Evolutionary conservation across 345 rosid species (phyloP), one percentile per base, ranked within the genome.

Genomic region (Populus euphratica): DNA sequence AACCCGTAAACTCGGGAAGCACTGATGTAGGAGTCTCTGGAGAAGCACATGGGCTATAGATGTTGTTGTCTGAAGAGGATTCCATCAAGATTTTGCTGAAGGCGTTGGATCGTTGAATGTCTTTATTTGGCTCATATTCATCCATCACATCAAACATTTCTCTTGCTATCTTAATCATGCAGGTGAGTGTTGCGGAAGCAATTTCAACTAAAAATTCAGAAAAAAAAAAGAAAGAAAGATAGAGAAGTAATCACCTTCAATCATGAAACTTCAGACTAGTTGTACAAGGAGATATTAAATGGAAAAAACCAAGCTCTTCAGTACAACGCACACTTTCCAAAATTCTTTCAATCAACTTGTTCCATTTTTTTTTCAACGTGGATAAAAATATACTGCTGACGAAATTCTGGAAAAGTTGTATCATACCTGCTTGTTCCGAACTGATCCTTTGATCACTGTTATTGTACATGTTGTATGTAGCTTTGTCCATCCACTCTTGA

Each of bases 111-210:
- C 18, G n/a, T 50, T 82, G 70, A 75, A 82, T 82, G 13, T 79
- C 83, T 71, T 81, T 85, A 68, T 61, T 81, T 44, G 85, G 85
- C 2, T 85, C 92, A 29, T 88, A 92, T 66, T 82, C 91, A 63
- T 92, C 94, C 90, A 86, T 88, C 84, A 79, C 81, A 49, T 92
- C 91, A 1, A 87, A 87, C 73, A 83, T 86, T 31, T 90, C 93
- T 73, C 83, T 80, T 7, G 88, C 78, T 80, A 87, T 74, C 81
- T 77, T 87, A 4, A 89, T 89, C 81, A 93, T 56, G 83, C 87
- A 86, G 77, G 87, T 87, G n/a, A 93, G 85, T 61, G 86, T 86
- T 62, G 87, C 88, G 80, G 90, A 56, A 49, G 87, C 90, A 21
- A 77, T 73, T 76, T 88, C 93, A 65, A 88, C 97, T 91, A 77